Conservation (phyloP, 768 basidiomycete species). For the Mycena albidolilacea region DNA sequence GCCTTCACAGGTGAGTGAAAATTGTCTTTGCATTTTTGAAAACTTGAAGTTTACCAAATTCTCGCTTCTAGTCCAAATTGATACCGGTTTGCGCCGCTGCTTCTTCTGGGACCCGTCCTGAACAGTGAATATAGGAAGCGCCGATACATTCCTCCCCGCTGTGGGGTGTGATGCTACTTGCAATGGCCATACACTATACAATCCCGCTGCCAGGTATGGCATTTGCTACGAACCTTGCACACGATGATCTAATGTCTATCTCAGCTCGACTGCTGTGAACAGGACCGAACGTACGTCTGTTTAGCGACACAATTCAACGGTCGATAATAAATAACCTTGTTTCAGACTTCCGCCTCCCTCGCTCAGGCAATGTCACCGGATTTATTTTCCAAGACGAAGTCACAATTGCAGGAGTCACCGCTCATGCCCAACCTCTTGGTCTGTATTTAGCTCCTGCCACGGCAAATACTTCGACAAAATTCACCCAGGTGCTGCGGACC, state of each 20-base stretch:
- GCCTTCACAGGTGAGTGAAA: conserved; percentile 55
- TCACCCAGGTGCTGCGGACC: conserved; percentile 53
- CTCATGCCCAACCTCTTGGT: conserved; percentile 37
- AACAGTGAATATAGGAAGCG: conserved; percentile 52
- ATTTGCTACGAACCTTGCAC: no score
- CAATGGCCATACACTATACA: conserved; percentile 54
- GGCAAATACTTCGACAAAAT: not conserved
- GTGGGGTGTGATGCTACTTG: conserved; percentile 53
- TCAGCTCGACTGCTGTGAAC: conserved; percentile 53
- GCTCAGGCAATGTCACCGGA: conserved; percentile 64
- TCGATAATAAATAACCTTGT: conserved; percentile 27
- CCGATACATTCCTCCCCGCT: conserved; percentile 65
- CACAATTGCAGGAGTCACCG: conserved; percentile 58
- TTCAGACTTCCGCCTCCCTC: conserved; percentile 58
- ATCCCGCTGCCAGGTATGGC: conserved; percentile 51
- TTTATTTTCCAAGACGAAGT: conserved; percentile 65
- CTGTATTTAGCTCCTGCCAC: not conserved
- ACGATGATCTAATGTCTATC: no score
- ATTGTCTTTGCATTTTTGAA: not conserved
- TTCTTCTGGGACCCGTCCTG: not conserved
- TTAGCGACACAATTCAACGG: not conserved
- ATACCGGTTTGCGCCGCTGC: conserved; percentile 53
- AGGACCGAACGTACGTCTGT: conserved; percentile 19
- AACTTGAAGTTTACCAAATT: not conserved
- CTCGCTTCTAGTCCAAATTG: conserved; percentile 59